Percentiles rank a stretch among this genome's conserved stretches.
Evolutionary conservation across 2,329 filamentous ascomycete species (phyloP).

Genomic region (Aspergillus bombycis): DNA sequence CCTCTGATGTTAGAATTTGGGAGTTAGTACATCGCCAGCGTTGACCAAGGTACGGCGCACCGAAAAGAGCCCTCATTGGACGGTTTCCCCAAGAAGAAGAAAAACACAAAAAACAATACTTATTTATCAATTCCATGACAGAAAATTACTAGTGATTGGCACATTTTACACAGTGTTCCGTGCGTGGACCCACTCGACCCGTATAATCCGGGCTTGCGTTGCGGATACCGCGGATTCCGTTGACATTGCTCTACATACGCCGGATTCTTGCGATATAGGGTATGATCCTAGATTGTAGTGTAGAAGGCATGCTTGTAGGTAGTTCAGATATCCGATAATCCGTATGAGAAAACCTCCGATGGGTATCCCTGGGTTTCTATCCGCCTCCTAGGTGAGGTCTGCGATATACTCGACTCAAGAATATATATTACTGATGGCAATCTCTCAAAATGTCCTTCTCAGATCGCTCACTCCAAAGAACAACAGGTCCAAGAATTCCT

Average conservation of each 20-base stretch:
- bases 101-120: too few relatives aligned
- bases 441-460: too few relatives aligned
- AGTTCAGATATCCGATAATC: neutral
- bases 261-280: neutral
- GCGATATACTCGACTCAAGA: neutral
- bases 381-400: neutral
- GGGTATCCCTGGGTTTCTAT: neutral
- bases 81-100: too few relatives aligned
- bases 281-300: neutral
- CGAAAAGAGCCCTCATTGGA: too few relatives aligned
- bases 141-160: too few relatives aligned
- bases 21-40: too few relatives aligned
- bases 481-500: too few relatives aligned
- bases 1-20: rapidly evolving
- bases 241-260: neutral
- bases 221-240: neutral
- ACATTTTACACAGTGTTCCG: neutral
- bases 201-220: neutral
- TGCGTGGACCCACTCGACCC: neutral
- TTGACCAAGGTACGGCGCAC: too few relatives aligned
- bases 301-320: neutral
- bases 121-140: too few relatives aligned
- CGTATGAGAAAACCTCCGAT: neutral
- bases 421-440: neutral
- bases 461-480: too few relatives aligned